Evolutionary conservation across 192 early-diverging fungal species (phyloP), one percentile per base, ranked within the genome.

Genomic region (Diversispora eburnea): DNA sequence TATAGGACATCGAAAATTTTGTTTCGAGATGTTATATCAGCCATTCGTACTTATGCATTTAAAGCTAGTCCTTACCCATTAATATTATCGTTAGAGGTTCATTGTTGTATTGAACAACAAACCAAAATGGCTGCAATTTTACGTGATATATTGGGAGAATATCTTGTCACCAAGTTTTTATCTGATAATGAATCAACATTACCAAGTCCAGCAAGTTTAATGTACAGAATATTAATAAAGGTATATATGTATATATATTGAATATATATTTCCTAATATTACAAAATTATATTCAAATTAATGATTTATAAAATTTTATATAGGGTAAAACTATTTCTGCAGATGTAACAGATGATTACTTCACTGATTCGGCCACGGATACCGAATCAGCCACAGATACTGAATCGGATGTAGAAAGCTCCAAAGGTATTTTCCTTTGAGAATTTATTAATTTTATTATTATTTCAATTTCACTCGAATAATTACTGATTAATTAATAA

Each of bases 11-110:
- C 89, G 3, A 84, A 88, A 63, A 91, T 97, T 33, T 79, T 89
- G 70, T 93, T 97, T 74, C 84, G 85, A 20, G 93, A 95, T 74
- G 94, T 89, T 3, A 84, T 96, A 41, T 88, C 91, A 59, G 92
- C 91, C 3, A 94, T 97, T 43, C 80, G 81, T 10, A 88, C 85
- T 73, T 97, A 96, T 77, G 95, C 93, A 7, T 97, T 97, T 80
- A 88, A 87, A 8, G 85, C 86, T 8, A 89, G 92, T 13, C 84
- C 87, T 41, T 95, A 93, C 62, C 95, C 95, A 5, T 79, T 95
- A 20, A 92, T 93, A 61, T 74, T 97, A 62, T 93, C 92, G 13
- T 75, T 97, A 6, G 95, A 97, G 78, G 87, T 88, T 8, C 92
- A 93, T 78, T 96, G 95, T 76, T 84, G 84, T 43, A 70, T 85